Base-by-base conservation (phyloP, 139 green algal genomes). In the Protoeuglena noctilucae region DNA sequence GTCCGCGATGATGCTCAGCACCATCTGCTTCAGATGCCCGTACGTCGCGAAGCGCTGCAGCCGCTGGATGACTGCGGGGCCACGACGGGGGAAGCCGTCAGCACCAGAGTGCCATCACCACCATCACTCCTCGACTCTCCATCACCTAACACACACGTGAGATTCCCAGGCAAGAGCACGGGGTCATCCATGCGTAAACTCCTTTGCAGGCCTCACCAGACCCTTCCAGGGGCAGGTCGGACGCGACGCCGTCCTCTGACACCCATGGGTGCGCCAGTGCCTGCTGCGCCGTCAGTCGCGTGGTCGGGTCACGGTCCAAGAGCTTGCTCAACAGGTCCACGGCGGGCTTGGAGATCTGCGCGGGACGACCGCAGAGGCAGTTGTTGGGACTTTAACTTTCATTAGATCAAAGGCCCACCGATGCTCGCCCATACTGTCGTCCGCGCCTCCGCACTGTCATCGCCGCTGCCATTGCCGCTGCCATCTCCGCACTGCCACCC, bases 201-300 rank as follows among this genome's bases (percentile, higher is more conserved):
- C 26, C 23, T 57, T 14, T 57, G 51, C 9, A 14, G 21, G 16
- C 7, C 12, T 53, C 28, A 14, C 16, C 16, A 39, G 56, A 22
- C 4, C 48, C 43, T 43, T 29, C 21, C 21, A 62, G 47, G 30
- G 34, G 48, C 27, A 40, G 27, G 56, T 62, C 21, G 27, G 39
- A 56, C 52, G 52, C 52, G 16, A 56, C 54, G 34, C 61, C 62
- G 2, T 61, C 62, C 40, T 80, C 69, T 21, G 30, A 57, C 2
- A 85, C 40, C 76, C 78, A 86, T 2, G 72, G 63, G 62, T 88
- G 71, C 56, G 78, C 60, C 66, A 84, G 65, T 9, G 77, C 77
- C 56, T 81, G 55, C 3, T 48, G 53, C n/a, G 86, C 83, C 6
- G 58, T 75, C 1, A 85, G 56, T 24, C 56, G 28, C 28, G 23